These are phyloP conservation scores for Hyparrhenia diplandra DNA, from an alignment of 176 grass and related monocot species.

Conservation along the genomic window DNA sequence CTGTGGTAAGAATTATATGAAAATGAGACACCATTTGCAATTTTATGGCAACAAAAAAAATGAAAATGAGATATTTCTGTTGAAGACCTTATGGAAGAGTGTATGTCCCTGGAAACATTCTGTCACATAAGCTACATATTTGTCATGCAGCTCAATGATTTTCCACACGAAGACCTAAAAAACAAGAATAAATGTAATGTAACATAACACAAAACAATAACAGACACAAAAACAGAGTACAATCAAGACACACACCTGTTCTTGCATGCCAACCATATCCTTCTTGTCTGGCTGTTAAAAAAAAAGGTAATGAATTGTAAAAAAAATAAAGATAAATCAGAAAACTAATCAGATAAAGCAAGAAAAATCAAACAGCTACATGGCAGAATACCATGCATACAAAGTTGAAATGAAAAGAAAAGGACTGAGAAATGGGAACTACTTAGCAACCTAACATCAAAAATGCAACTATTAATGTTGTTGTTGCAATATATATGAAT, in stretches of 20 bases:
- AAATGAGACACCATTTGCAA: neutral
- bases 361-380: neutral
- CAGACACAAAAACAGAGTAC: neutral
- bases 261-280: conserved; percentile 80
- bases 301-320: neutral
- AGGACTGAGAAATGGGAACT: no score
- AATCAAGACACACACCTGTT: conserved; percentile 60
- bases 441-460: no score
- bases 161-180: conserved; percentile 91
- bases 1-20: conserved; percentile 26
- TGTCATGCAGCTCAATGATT: conserved; percentile 96
- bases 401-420: neutral
- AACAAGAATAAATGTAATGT: conserved; percentile 16
- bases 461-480: no score
- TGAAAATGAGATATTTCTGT: neutral
- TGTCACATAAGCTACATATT: conserved; percentile 82
- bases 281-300: conserved; percentile 87
- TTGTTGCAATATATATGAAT: neutral
- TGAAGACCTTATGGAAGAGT: conserved; percentile 88
- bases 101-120: conserved; percentile 96
- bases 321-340: neutral
- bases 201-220: neutral
- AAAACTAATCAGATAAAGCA: neutral
- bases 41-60: neutral
- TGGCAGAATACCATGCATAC: neutral